Percentiles rank a stretch among this genome's conserved stretches.
Evolutionary conservation across 177 flowering plant genomes (phyloP).

Genomic region (Vitis hybrid): DNA sequence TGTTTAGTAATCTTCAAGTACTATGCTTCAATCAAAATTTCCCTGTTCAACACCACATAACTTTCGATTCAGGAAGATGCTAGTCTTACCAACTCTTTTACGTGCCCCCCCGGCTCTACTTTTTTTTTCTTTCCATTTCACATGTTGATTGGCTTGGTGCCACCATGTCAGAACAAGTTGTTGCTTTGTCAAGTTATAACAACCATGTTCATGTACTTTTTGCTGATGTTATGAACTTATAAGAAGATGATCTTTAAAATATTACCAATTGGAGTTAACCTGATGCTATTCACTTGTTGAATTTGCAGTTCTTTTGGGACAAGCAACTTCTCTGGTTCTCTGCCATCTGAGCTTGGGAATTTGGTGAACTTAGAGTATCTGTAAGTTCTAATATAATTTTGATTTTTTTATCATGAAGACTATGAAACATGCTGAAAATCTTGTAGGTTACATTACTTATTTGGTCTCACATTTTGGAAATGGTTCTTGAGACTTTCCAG

Average conservation of each 20-base stretch:
- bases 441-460: neutral
- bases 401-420: neutral
- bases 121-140: no score
- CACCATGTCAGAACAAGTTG: no score
- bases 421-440: neutral
- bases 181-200: no score
- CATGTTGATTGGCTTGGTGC: no score
- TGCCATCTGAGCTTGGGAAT: conserved; percentile 69
- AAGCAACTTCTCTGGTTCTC: conserved; percentile 73
- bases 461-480: neutral
- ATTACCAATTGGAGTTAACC: neutral
- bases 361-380: conserved; percentile 41
- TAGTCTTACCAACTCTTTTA: no score
- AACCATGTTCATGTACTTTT: neutral
- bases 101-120: no score
- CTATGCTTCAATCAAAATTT: neutral
- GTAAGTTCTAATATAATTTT: conserved; percentile 36
- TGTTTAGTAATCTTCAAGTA: neutral
- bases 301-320: conserved; percentile 46
- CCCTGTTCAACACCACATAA: neutral
- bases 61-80: neutral
- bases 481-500: neutral
- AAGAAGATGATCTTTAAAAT: neutral
- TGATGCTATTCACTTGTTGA: neutral
- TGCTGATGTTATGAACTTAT: neutral